These are phyloP conservation scores for Torrubiellomyces zombiae DNA, from an alignment of 2,329 filamentous ascomycete genomes.

Conservation along the genomic window DNA sequence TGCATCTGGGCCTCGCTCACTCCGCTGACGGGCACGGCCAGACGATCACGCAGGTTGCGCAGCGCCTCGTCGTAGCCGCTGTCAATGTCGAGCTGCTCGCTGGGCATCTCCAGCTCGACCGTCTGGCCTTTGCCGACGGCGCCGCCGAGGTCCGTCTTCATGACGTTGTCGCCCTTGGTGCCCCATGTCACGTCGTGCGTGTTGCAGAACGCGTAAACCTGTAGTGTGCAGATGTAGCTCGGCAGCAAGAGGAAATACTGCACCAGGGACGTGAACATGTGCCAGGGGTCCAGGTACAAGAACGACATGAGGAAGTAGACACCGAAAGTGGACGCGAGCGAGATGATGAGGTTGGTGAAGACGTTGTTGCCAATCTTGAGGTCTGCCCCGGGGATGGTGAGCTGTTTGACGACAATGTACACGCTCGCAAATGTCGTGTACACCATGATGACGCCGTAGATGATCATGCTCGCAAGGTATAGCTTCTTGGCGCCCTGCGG, in stretches of 20 bases:
- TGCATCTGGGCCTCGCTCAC: slow-evolving; percentile 68
- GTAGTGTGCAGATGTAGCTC: slow-evolving; percentile 87
- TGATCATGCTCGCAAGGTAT: slow-evolving; percentile 73
- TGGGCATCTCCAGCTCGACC: slow-evolving; percentile 94
- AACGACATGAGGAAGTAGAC: slow-evolving; percentile 95
- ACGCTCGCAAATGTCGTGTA: slow-evolving; percentile 84
- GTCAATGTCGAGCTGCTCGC: slow-evolving; percentile 95
- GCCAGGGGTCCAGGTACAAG: slow-evolving; percentile 94
- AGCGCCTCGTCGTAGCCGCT: slow-evolving; percentile 93
- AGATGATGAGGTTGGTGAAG: slow-evolving; percentile 89
- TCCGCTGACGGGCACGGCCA: slow-evolving; percentile 54
- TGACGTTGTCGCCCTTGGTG: slow-evolving; percentile 94
- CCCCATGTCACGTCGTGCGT: slow-evolving; percentile 98
- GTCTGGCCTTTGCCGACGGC: slow-evolving; percentile 64
- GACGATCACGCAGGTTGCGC: slow-evolving; percentile 81
- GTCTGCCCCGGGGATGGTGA: slow-evolving; percentile 32
- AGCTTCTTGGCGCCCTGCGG: slow-evolving; percentile 88
- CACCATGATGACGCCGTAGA: slow-evolving; percentile 87
- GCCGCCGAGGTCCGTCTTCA: slow-evolving; percentile 79
- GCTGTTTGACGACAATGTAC: slow-evolving; percentile 76
- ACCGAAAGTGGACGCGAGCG: slow-evolving; percentile 73
- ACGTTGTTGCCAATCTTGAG: slow-evolving; percentile 65
- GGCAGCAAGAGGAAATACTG: slow-evolving; percentile 92
- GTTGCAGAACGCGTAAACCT: slow-evolving; percentile 98
- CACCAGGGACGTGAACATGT: slow-evolving; percentile 83